Evolutionary conservation across 805 yeast genomes (phyloP), one percentile per base, ranked within the genome.

Genomic region (Scheffersomyces stipitis): DNA sequence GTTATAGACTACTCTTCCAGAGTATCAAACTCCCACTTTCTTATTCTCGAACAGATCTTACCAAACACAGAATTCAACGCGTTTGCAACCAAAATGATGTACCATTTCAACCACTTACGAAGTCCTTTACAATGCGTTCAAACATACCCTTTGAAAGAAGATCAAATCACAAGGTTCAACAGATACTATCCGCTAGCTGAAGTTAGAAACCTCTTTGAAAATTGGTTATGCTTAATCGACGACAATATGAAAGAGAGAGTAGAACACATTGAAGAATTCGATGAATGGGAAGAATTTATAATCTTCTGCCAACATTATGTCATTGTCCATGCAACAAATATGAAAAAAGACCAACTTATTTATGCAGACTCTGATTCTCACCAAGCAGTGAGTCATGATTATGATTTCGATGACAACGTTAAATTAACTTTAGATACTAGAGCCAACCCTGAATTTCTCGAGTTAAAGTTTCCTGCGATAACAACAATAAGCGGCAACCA

Each of bases 261-360:
- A 6, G 66, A 65, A 13, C 31, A 51, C 1, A 67, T 83, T 15
- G 95, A 86, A 53, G 75, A 76, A 3, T 86, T 86, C 58, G 95
- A 86, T 56, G 95, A 86, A 60, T 76, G 86, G 78, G 95, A 86
- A 60, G 95, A 86, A 57, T 85, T 86, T 44, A 71, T 80, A 18
- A 52, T 83, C 10, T 86, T 83, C 51, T 77, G 86, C 39, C 91
- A 84, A 49, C 93, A 86, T 54, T 86, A 86, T 51, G 65, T 80
- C 26, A 66, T 83, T 27, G 65, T 81, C 2, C 89, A 83, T 57
- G 87, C 87, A 9, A 70, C 81, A 0, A 78, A 75, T 46, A 46
- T 48, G 12, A 33, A 31, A 7, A 7, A 7, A 6, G 30, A 33
- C 5, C 47, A 48, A 24, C 30, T 49, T 31, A 42, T 52, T 13